Percentiles rank a stretch among this genome's conserved stretches.
These are phyloP conservation scores for Amylostereum areolatum DNA, from an alignment of 1,284 basidiomycete species.

Conservation along the genomic window DNA sequence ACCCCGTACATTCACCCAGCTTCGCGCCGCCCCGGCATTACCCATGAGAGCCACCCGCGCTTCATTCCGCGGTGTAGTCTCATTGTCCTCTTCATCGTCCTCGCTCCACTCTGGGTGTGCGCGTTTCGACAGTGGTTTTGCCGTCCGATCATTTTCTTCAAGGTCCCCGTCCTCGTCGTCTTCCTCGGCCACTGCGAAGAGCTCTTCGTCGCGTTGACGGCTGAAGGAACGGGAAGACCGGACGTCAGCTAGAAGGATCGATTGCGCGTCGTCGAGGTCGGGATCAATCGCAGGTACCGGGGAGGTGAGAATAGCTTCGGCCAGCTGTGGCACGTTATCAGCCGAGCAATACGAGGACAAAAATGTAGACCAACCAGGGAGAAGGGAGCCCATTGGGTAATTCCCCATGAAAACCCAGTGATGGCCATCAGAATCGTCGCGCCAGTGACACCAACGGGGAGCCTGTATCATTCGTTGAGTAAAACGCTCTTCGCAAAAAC, in stretches of 20 bases:
- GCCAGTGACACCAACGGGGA: conserved; percentile 55
- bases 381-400: conserved; percentile 78
- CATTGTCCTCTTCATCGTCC: conserved; percentile 22
- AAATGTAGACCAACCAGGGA: conserved; percentile 47
- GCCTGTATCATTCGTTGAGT: conserved; percentile 30
- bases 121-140: not conserved
- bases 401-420: conserved; percentile 74
- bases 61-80: conserved; percentile 14
- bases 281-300: conserved; percentile 33
- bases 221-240: conserved; percentile 16
- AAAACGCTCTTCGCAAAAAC: not conserved
- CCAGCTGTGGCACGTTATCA: conserved; percentile 40
- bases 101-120: conserved; percentile 9
- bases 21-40: conserved; percentile 41
- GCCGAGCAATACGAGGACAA: not conserved
- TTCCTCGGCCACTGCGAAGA: conserved; percentile 29
- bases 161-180: conserved; percentile 20
- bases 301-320: conserved; percentile 54
- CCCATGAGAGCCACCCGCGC: conserved; percentile 28
- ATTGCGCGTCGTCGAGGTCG: conserved; percentile 30
- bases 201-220: conserved; percentile 16
- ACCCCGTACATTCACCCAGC: conserved; percentile 26
- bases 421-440: conserved; percentile 62
- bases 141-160: conserved; percentile 9
- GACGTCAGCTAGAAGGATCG: conserved; percentile 45